phyloP scores from a whole-genome alignment of 306 rosid genomes.

The Dalbergia cochinchinensis region DNA sequence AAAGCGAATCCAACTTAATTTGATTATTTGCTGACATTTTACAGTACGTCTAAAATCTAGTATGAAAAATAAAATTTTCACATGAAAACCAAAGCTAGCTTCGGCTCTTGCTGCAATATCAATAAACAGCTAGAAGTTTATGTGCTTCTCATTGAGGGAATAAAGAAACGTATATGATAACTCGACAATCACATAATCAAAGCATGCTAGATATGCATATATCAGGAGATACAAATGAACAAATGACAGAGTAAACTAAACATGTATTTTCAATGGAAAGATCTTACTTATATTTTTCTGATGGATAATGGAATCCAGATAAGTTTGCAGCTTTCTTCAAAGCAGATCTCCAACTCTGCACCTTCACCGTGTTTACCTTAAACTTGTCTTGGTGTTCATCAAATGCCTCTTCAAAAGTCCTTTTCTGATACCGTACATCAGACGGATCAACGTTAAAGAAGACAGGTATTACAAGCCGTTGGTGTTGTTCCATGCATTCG shows the following conservation, averaged over 20 bases:
- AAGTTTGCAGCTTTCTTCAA: background rate
- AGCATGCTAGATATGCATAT: background rate
- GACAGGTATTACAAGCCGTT: slow-evolving; percentile 4
- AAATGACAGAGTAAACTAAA: background rate
- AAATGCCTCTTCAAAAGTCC: slow-evolving; percentile 1
- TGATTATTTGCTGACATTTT: background rate
- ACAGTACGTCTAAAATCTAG: background rate
- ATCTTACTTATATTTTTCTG: background rate
- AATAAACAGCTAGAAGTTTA: background rate
- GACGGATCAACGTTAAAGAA: slow-evolving; percentile 4
- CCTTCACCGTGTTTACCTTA: background rate
- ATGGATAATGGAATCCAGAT: background rate
- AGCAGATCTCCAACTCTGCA: slow-evolving; percentile 21
- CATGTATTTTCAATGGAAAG: background rate
- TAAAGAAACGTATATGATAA: background rate
- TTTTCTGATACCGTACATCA: background rate
- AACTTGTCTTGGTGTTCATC: background rate
- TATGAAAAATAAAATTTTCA: background rate
- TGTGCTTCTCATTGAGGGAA: background rate
- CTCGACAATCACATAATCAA: background rate
- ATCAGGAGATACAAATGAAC: background rate
- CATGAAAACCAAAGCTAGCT: background rate
- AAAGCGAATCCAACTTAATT: background rate
- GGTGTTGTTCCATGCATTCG: background rate
- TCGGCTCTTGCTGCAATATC: background rate